Conservation (phyloP, 805 yeast genomes). For the Ogataea trehaloabstinens region DNA sequence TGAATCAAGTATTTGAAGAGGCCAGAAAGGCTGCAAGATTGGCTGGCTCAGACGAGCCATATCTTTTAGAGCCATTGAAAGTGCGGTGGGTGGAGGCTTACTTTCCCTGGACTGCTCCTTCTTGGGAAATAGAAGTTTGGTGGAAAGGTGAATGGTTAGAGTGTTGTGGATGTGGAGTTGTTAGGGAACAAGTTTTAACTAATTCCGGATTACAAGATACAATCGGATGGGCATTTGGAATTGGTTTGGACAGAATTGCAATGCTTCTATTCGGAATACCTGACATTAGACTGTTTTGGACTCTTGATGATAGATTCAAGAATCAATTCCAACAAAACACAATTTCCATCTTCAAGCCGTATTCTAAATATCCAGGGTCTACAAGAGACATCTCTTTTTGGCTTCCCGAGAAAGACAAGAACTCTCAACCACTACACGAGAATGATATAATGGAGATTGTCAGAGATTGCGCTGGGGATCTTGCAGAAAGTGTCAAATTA, state of each 20-base stretch:
- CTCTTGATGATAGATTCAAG: conserved; percentile 72
- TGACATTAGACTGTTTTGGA: conserved; percentile 92
- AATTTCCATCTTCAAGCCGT: conserved; percentile 77
- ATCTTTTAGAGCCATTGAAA: conserved; percentile 69
- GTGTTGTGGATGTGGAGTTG: conserved; percentile 94
- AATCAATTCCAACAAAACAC: conserved; percentile 65
- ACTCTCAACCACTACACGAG: conserved; percentile 51
- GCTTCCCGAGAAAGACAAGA: conserved; percentile 48
- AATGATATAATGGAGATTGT: conserved; percentile 95
- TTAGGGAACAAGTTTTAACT: conserved; percentile 69
- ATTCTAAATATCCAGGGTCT: conserved; percentile 88
- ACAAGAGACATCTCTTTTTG: conserved; percentile 89
- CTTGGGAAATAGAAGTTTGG: conserved; percentile 98
- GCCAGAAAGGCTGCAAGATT: conserved; percentile 61
- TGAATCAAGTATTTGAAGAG: conserved; percentile 75
- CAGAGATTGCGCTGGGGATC: conserved; percentile 78
- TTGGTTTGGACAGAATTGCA: conserved; percentile 92
- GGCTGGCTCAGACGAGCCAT: conserved; percentile 60
- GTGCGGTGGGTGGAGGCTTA: conserved; percentile 94
- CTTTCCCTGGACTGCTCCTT: conserved; percentile 98
- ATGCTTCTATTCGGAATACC: conserved; percentile 95
- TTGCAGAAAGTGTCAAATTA: conserved; percentile 80
- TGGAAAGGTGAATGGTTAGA: conserved; percentile 99
- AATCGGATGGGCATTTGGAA: conserved; percentile 97
- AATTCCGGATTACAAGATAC: conserved; percentile 68